Evolutionary conservation across 495 filamentous ascomycete genomes (phyloP).

Genomic region (Xylona heveae): DNA sequence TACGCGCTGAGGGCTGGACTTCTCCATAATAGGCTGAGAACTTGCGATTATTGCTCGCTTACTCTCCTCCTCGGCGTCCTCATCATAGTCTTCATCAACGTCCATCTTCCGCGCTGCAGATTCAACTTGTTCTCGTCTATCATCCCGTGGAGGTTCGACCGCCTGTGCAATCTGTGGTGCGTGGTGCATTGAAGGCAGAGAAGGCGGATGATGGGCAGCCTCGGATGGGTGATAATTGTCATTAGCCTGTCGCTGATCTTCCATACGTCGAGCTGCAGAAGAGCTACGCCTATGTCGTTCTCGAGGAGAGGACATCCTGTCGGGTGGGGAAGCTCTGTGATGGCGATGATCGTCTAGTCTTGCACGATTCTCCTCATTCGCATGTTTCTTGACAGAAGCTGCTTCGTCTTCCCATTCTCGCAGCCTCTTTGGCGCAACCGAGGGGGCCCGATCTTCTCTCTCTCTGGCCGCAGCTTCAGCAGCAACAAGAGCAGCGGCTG

Average conservation of each 20-base stretch:
- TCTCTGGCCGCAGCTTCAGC: conserved; percentile 64
- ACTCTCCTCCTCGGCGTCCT: conserved; percentile 69
- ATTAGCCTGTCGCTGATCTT: conserved; percentile 46
- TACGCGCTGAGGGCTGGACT: conserved; percentile 2
- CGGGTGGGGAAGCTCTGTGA: conserved; percentile 49
- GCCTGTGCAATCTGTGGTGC: conserved; percentile 33
- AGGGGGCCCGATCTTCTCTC: conserved; percentile 52
- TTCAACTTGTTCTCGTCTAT: conserved; percentile 42
- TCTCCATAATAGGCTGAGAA: conserved; percentile 1
- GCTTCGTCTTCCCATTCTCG: conserved; percentile 83
- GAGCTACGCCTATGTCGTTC: conserved; percentile 56
- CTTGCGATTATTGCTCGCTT: too few relatives aligned
- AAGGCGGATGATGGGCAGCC: conserved; percentile 61
- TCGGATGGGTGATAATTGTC: conserved; percentile 79
- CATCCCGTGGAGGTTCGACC: conserved; percentile 31
- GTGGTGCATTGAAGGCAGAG: conserved; percentile 48
- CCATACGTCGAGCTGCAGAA: conserved; percentile 48
- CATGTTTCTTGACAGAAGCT: conserved; percentile 52
- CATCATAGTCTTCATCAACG: conserved; percentile 91
- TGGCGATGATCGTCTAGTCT: conserved; percentile 66
- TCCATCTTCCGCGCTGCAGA: conserved; percentile 87
- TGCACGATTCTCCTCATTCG: conserved; percentile 69
- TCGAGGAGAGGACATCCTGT: conserved; percentile 36
- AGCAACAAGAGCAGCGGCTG: conserved; percentile 47
- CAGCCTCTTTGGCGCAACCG: conserved; percentile 60